Evolutionary conservation across 805 yeast genomes (phyloP), one percentile per base, ranked within the genome.

Genomic region (Ogataea methanolica): DNA sequence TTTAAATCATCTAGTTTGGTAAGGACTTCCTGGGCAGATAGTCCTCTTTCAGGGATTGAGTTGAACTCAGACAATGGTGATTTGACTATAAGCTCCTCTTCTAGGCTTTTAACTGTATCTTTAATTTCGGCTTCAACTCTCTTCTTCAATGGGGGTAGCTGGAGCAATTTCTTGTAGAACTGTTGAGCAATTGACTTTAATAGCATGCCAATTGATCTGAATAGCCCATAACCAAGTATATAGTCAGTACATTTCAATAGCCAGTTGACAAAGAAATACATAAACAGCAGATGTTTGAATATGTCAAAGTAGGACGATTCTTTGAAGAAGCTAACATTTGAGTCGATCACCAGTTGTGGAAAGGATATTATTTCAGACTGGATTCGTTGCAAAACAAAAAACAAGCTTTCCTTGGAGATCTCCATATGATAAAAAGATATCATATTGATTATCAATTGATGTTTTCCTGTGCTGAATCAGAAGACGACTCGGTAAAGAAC

Each of bases 111-210:
- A 2, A 76, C 63, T 0, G 78, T 78, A 39, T 69, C 70, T 5
- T 49, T 48, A 2, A 91, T 73, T 59, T 91, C 91, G 23, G 64
- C 58, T 36, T 83, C 81, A 6, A 92, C 84, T 55, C 77, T 78
- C 1, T 60, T 51, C 46, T 71, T 77, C 22, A 88, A 51, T 0
- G 76, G 68, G 2, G 66, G 62, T 5, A 61, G 39, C 23, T 35
- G 46, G 33, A 64, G 52, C 8, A 63, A 23, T 8, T 42, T 9
- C 1, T 43, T 33, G 36, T 48, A 57, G n/a, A 53, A 33, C 2
- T 14, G 5, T 26, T 49, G 55, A 11, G 52, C 54, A 1, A 39
- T 14, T 2, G 2, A 11, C 6, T 42, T 45, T 33, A 48, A 56
- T 1, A 39, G 17, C 11, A 38, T 16, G 5, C n/a, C 35, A 2